phyloP scores from a whole-genome alignment of 805 yeast genomes.

The Hyphopichia homilentoma region DNA sequence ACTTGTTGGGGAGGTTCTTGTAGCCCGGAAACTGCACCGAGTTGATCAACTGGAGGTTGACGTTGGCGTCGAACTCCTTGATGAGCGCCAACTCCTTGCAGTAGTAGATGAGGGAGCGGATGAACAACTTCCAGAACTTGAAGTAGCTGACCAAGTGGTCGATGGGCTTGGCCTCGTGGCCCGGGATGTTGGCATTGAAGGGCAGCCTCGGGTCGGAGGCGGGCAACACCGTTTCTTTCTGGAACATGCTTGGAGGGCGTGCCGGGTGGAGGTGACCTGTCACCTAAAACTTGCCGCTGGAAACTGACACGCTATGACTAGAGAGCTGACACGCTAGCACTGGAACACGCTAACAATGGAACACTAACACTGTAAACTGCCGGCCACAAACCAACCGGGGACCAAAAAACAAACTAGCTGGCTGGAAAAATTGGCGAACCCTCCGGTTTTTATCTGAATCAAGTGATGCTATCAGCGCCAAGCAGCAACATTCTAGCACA shows the following conservation, averaged over 20 bases:
- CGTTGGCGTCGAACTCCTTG: conserved; percentile 41
- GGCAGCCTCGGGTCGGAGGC: conserved; percentile 33
- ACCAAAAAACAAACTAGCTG: too few species aligned
- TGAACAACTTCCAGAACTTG: conserved; percentile 39
- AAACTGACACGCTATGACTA: too few species aligned
- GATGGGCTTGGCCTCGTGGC: conserved; percentile 35
- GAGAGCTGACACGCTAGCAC: too few species aligned
- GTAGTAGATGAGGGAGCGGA: conserved; percentile 33
- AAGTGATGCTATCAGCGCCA: too few species aligned
- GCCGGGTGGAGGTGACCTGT: too few species aligned
- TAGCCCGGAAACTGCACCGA: conserved; percentile 41
- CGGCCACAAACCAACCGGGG: too few species aligned
- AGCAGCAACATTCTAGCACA: too few species aligned
- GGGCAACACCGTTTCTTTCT: conserved; percentile 24
- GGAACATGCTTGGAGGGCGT: conserved; percentile 1
- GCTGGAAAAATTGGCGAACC: too few species aligned
- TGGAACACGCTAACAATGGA: too few species aligned
- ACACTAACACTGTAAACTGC: too few species aligned
- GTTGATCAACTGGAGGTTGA: conserved; percentile 34
- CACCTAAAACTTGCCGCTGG: too few species aligned
- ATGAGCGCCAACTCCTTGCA: conserved; percentile 44
- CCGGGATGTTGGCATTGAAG: conserved; percentile 36
- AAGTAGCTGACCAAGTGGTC: conserved; percentile 35
- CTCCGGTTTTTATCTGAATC: too few species aligned
- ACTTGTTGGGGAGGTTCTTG: conserved; percentile 34